Base-by-base conservation (phyloP, 371 early-diverging fungal species). In the Mucor indicus region DNA sequence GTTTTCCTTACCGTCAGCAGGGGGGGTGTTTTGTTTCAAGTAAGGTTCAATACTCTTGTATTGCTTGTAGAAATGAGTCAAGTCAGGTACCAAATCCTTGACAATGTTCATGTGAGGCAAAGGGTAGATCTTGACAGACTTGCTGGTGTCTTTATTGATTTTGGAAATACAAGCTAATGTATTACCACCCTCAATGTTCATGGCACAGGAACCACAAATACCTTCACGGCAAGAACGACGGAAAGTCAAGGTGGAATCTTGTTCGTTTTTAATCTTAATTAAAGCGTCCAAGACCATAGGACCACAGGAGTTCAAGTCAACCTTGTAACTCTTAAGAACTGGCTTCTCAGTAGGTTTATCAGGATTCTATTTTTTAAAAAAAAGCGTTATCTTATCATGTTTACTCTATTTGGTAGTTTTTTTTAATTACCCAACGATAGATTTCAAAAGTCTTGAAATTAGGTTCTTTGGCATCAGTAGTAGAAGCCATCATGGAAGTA, bases 121-220 rank as follows among this genome's bases (percentile, higher is more conserved):
- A 40, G 98, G 98, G 75, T 95, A 95, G 65, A 96, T 87, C 80
- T 90, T 91, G 65, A 75, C 61, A 33, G 80, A 62, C 75, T 80
- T 81, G 50, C 67, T 53, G 31, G 70, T 72, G 62, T 85, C 80
- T 25, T 81, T 76, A 51, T 92, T 84, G 53, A 97, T 93, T 49
- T 89, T 85, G 66, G 84, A 78, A 50, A 92, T 83, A 77, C 96
- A 97, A 20, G 98, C 98, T 36, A 97, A 78, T 6, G 95, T 94
- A 80, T 97, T 97, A 20, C 80, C 77, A 43, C 98, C 98, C 62
- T 87, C 84, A 64, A 95, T 94, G 84, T 97, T 97, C 95, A 97
- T 95, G 50, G 98, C 91, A 66, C 98, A 95, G 37, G 92, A 93
- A 45, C 98, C 98, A 72, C 97, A 97, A 55, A 95, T 95, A 50